These are phyloP conservation scores for Salix purpurea DNA, from an alignment of 345 rosid genomes.

Conservation along the genomic window DNA sequence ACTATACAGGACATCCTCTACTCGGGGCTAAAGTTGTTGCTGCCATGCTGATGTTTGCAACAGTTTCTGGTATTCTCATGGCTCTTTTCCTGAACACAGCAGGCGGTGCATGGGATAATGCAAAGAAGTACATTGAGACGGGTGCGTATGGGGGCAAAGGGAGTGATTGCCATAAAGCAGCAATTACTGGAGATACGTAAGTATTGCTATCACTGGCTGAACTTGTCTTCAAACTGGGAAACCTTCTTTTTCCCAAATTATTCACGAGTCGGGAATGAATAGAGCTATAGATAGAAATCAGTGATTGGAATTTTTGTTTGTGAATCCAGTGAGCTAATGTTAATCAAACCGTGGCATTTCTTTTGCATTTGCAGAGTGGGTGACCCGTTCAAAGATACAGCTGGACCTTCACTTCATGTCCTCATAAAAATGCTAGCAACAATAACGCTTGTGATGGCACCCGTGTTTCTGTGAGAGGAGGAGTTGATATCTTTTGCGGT, in stretches of 20 bases:
- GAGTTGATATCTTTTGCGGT: slow-evolving; percentile 14
- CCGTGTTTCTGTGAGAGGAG: slow-evolving; percentile 58
- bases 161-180: slow-evolving; percentile 95
- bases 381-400: slow-evolving; percentile 97
- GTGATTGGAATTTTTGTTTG: not conserved
- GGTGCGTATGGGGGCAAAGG: slow-evolving; percentile 99
- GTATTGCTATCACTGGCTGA: slow-evolving; percentile 17
- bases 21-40: slow-evolving; percentile 98
- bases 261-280: not conserved
- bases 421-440: slow-evolving; percentile 88
- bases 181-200: slow-evolving; percentile 97
- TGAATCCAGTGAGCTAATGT: not conserved
- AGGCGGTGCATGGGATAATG: slow-evolving; percentile 99
- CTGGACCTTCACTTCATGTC: slow-evolving; percentile 92
- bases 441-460: slow-evolving; percentile 96
- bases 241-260: not conserved
- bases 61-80: slow-evolving; percentile 96
- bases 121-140: slow-evolving; percentile 91
- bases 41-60: slow-evolving; percentile 88
- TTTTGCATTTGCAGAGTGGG: slow-evolving; percentile 70
- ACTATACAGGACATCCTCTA: slow-evolving; percentile 83
- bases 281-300: not conserved
- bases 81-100: slow-evolving; percentile 97
- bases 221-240: not conserved
- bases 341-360: not conserved